phyloP scores from a whole-genome alignment of 2,329 filamentous ascomycete genomes.

The Zopfia rhizophila region DNA sequence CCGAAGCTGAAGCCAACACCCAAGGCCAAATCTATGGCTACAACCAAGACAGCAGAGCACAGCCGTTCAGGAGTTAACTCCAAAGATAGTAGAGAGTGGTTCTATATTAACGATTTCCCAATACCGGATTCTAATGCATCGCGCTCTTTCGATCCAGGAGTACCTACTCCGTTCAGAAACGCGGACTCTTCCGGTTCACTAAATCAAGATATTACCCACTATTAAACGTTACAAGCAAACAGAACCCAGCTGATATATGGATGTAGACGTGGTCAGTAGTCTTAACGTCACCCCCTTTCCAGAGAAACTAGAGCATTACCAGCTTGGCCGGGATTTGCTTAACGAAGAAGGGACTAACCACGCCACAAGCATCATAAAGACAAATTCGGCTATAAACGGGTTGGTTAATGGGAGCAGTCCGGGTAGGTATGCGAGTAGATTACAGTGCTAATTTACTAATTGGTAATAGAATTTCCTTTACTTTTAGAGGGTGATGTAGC shows the following conservation, averaged over 20 bases:
- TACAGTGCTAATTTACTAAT: slow-evolving; percentile 17
- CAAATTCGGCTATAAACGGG: slow-evolving; percentile 18
- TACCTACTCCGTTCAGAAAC: slow-evolving; percentile 9
- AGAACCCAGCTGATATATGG: slow-evolving; percentile 19
- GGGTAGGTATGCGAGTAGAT: slow-evolving; percentile 22
- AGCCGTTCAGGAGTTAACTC: slow-evolving; percentile 14
- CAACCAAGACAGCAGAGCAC: slow-evolving; percentile 17
- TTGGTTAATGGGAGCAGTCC: slow-evolving; percentile 20
- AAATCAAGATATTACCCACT: slow-evolving; percentile 19
- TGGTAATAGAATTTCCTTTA: slow-evolving; percentile 19
- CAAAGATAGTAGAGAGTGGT: slow-evolving; percentile 9
- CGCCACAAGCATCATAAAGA: slow-evolving; percentile 14
- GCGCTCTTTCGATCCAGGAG: slow-evolving; percentile 10
- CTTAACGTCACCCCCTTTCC: slow-evolving; percentile 5
- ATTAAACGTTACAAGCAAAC: slow-evolving; percentile 22
- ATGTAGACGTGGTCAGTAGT: slow-evolving; percentile 11
- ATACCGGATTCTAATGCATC: slow-evolving; percentile 18
- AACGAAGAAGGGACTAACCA: slow-evolving; percentile 14
- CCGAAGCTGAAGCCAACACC: slow-evolving; percentile 20
- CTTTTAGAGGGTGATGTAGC: slow-evolving; percentile 17
- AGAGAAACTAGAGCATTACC: slow-evolving; percentile 21
- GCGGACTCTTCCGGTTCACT: slow-evolving; percentile 16
- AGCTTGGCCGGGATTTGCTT: slow-evolving; percentile 17
- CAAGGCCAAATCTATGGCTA: slow-evolving; percentile 18
- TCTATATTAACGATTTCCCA: slow-evolving; percentile 17